These are phyloP conservation scores for Ceratobasidium sp. DNA, from an alignment of 1,284 basidiomycete genomes.

Conservation along the genomic window DNA sequence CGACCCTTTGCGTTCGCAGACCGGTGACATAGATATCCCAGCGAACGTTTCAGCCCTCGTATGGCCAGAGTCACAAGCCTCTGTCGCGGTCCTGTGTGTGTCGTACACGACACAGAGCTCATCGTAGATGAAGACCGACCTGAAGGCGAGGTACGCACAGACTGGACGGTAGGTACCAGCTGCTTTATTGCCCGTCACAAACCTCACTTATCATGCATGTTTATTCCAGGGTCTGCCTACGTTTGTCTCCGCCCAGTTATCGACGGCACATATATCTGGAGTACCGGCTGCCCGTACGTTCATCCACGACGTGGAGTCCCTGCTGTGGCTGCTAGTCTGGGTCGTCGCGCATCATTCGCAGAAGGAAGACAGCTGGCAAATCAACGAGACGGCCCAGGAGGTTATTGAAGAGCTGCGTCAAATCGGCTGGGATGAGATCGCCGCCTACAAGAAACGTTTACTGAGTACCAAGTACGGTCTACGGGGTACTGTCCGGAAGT, in stretches of 20 bases:
- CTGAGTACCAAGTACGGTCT: neutral
- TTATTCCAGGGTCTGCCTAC: neutral
- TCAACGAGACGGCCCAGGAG: neutral
- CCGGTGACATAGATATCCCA: neutral
- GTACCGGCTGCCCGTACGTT: neutral
- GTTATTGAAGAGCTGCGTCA: neutral
- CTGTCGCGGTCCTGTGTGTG: neutral
- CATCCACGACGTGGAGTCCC: constrained; percentile 1
- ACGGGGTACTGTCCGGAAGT: neutral
- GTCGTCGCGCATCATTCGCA: neutral
- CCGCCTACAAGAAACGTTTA: neutral
- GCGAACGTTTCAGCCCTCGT: neutral
- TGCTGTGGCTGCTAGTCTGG: neutral
- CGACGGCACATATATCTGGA: neutral
- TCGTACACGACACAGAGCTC: constrained; percentile 19
- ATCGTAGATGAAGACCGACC: neutral
- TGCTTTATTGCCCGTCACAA: neutral
- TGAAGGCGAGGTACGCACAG: neutral
- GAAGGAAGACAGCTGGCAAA: neutral
- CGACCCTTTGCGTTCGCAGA: no score
- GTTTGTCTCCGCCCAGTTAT: neutral
- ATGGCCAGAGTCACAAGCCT: neutral
- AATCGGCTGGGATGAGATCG: neutral
- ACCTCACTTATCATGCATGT: neutral
- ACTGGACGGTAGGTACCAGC: neutral